Evolutionary conservation across 164 flowering plant genomes (phyloP).

Genomic region (Stephania yunnanensis): DNA sequence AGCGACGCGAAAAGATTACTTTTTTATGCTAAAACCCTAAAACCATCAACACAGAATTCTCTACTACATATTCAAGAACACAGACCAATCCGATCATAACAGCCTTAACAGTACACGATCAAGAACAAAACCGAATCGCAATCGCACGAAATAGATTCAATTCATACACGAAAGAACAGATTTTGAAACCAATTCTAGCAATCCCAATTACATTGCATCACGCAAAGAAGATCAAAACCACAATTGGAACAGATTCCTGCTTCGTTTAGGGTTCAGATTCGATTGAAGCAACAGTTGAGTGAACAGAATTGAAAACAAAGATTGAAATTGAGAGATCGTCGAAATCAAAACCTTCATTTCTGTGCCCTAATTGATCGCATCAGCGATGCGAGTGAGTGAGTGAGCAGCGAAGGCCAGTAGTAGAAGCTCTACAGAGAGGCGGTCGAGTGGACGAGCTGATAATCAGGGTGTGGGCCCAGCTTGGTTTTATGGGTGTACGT

Average conservation of each 20-base stretch:
- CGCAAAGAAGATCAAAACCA: background rate
- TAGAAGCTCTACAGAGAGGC: background rate
- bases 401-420: background rate
- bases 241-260: background rate
- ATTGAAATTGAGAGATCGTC: background rate
- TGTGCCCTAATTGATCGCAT: slow-evolving; percentile 4
- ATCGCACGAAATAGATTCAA: too few relatives aligned
- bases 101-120: background rate
- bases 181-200: background rate
- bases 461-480: background rate
- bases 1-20: too few relatives aligned
- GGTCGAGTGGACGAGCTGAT: background rate
- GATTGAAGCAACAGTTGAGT: background rate
- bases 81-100: background rate
- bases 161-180: too few relatives aligned
- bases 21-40: too few relatives aligned
- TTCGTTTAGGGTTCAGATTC: background rate
- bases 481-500: background rate
- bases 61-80: too few relatives aligned
- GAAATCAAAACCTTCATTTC: slow-evolving; percentile 6
- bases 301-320: background rate
- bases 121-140: background rate
- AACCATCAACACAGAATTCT: too few relatives aligned
- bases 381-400: background rate
- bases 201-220: background rate